phyloP scores from a whole-genome alignment of 1,284 basidiomycete genomes.

The Cryptococcus wingfieldii region DNA sequence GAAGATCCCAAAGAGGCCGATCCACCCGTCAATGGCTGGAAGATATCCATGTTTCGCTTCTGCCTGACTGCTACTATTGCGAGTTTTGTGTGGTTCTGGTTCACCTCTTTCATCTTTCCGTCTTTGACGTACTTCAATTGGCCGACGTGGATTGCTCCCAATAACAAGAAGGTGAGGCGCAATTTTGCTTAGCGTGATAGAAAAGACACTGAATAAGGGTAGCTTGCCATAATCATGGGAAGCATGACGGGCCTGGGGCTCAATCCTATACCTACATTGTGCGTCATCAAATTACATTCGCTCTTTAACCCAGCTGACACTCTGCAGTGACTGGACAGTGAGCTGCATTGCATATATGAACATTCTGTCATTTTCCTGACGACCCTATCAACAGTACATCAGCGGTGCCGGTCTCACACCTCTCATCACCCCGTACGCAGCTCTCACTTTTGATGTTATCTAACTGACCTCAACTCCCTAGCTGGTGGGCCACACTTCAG shows the following conservation, averaged over 20 bases:
- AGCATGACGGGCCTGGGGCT: conserved; percentile 31
- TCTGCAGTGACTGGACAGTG: conserved; percentile 26
- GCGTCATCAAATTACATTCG: too few species aligned
- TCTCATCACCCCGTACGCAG: conserved; percentile 10
- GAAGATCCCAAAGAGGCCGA: conserved; percentile 2
- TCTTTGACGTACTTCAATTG: conserved; percentile 53
- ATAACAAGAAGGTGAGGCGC: conserved; percentile 6
- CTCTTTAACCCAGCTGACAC: too few species aligned
- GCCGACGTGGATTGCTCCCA: conserved; percentile 58
- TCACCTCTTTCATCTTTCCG: conserved; percentile 15
- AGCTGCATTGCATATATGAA: neutral
- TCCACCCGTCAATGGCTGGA: conserved; percentile 15
- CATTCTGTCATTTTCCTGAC: neutral
- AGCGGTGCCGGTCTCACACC: conserved; percentile 13
- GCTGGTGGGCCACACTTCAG: conserved; percentile 10
- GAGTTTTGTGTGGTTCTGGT: conserved; percentile 17
- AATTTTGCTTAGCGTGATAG: too few species aligned
- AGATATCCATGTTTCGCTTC: conserved; percentile 17
- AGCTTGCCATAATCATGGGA: conserved; percentile 20
- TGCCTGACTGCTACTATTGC: conserved; percentile 11
- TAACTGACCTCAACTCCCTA: too few species aligned
- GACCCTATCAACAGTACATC: neutral
- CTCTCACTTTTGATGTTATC: too few species aligned
- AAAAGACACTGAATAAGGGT: too few species aligned
- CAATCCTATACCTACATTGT: conserved; percentile 33